These are phyloP conservation scores for Venturia nashicola DNA, from an alignment of 2,329 filamentous ascomycete species.

Conservation along the genomic window DNA sequence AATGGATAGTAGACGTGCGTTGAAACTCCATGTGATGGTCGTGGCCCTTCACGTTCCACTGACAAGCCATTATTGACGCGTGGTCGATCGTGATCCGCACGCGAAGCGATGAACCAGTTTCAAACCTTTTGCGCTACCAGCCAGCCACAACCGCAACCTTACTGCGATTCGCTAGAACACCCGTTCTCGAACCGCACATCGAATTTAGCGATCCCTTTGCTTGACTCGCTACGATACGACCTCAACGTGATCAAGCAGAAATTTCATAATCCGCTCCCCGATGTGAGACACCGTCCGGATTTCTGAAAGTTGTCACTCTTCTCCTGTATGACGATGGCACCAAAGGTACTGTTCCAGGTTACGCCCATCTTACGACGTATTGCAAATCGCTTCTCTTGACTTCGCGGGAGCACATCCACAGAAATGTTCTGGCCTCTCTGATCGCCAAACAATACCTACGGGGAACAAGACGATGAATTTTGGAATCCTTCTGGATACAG, in stretches of 20 bases:
- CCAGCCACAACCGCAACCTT: background rate
- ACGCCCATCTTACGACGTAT: too few relatives aligned
- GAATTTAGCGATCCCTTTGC: background rate
- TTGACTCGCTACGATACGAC: background rate
- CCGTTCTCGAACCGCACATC: background rate
- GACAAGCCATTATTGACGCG: background rate
- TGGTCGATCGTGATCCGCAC: background rate
- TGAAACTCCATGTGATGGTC: background rate
- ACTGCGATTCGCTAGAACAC: background rate
- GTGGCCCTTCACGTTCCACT: background rate
- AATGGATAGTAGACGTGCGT: conserved; percentile 5
- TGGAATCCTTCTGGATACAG: background rate
- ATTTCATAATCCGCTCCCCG: background rate
- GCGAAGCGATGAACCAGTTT: background rate
- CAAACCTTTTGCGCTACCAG: background rate
- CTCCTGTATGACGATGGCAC: background rate
- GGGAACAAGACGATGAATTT: background rate
- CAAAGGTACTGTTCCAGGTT: too few relatives aligned
- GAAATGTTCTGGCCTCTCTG: too few relatives aligned
- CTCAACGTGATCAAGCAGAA: background rate
- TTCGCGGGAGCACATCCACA: too few relatives aligned
- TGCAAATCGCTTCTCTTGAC: too few relatives aligned
- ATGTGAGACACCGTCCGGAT: background rate
- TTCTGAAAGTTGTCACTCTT: background rate
- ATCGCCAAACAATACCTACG: background rate